Evolutionary conservation across 805 yeast genomes (phyloP).

Genomic region (Kodamaea leandrae): DNA sequence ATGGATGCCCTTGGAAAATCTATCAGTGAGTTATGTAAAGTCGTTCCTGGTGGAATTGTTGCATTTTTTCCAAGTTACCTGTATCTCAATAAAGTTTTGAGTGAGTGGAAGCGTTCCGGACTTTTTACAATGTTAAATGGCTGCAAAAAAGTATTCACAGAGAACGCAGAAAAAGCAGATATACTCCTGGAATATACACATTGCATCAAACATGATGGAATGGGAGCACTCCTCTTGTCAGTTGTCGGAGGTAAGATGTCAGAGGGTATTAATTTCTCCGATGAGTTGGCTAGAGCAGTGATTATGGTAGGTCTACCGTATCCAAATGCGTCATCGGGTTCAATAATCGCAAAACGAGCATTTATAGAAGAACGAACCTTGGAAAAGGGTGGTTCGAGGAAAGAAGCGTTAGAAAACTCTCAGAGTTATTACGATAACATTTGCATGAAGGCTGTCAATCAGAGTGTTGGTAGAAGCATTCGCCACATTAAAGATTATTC

Average conservation of each 20-base stretch:
- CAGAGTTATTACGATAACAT: slow-evolving; percentile 71
- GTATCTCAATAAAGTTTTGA: slow-evolving; percentile 53
- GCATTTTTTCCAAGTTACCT: slow-evolving; percentile 83
- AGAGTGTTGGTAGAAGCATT: slow-evolving; percentile 88
- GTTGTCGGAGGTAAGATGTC: slow-evolving; percentile 93
- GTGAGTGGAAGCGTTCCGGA: slow-evolving; percentile 47
- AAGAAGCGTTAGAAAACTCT: slow-evolving; percentile 48
- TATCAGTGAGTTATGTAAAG: slow-evolving; percentile 39
- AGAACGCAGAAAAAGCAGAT: slow-evolving; percentile 15
- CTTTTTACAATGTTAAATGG: slow-evolving; percentile 30
- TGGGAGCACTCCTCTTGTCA: slow-evolving; percentile 70
- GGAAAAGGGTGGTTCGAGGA: slow-evolving; percentile 44
- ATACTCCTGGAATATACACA: slow-evolving; percentile 51
- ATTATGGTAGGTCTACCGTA: slow-evolving; percentile 86
- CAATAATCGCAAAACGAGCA: slow-evolving; percentile 65
- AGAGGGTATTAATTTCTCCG: slow-evolving; percentile 90
- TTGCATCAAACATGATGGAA: slow-evolving; percentile 27
- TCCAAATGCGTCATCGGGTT: slow-evolving; percentile 83
- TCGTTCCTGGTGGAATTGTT: slow-evolving; percentile 74
- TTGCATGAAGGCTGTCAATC: slow-evolving; percentile 90
- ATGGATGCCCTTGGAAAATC: slow-evolving; percentile 50
- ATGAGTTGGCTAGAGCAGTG: slow-evolving; percentile 83
- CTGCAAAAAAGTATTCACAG: slow-evolving; percentile 42
- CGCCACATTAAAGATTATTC: slow-evolving; percentile 83
- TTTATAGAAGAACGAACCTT: slow-evolving; percentile 57